Conservation (phyloP, 2,329 filamentous ascomycete genomes). For the Juglanconis sp. region DNA sequence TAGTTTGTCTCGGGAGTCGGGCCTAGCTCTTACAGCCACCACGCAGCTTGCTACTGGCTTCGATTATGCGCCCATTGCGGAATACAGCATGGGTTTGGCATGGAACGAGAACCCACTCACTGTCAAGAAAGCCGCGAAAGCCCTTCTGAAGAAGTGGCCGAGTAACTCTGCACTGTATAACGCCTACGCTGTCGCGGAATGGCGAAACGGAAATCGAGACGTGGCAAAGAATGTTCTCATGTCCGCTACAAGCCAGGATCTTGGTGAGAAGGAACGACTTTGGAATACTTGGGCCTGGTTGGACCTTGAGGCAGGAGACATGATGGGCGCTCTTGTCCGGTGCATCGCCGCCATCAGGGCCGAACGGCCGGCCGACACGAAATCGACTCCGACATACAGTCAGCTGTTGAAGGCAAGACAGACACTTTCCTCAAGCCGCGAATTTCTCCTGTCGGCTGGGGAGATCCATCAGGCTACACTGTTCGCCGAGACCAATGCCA, state of each 20-base stretch:
- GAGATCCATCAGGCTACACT: constrained; percentile 47
- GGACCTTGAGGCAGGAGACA: constrained; percentile 46
- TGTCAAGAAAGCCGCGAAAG: constrained; percentile 69
- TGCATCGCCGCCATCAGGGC: constrained; percentile 30
- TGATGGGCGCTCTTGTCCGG: constrained; percentile 31
- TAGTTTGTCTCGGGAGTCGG: constrained; percentile 34
- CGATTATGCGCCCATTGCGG: constrained; percentile 53
- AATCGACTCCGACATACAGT: constrained; percentile 15
- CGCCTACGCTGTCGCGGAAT: constrained; percentile 73
- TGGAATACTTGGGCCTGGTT: constrained; percentile 67
- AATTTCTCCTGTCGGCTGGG: constrained; percentile 52
- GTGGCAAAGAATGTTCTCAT: constrained; percentile 63
- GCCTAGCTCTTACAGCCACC: constrained; percentile 52
- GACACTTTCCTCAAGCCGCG: constrained; percentile 49
- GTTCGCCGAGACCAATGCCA: constrained; percentile 58
- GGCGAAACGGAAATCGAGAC: constrained; percentile 50
- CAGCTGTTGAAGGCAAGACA: constrained; percentile 53
- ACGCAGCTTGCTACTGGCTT: constrained; percentile 51
- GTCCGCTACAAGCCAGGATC: constrained; percentile 53
- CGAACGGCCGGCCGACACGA: constrained; percentile 10
- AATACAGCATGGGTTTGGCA: constrained; percentile 70
- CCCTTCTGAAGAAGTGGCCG: constrained; percentile 65
- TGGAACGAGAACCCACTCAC: constrained; percentile 49
- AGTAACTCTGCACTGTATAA: constrained; percentile 70
- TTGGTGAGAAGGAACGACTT: constrained; percentile 47